Evolutionary conservation across 352 stramenopile genomes (phyloP).

Genomic region (Phytophthora fragariaefolia): DNA sequence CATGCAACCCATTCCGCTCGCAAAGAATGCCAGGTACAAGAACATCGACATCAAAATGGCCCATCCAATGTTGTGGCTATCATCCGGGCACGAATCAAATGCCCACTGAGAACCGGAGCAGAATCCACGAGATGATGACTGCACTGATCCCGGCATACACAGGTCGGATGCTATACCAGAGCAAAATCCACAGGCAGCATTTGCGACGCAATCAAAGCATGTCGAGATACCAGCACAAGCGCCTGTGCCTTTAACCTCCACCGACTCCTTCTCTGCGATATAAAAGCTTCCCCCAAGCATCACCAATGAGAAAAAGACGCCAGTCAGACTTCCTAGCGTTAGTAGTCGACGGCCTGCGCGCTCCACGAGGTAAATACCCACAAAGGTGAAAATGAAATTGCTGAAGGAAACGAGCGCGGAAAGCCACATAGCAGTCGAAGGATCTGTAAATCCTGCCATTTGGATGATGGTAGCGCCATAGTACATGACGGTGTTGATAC

Average conservation of each 20-base stretch:
- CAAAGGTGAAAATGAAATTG: slow-evolving; percentile 28
- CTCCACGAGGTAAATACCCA: slow-evolving; percentile 25
- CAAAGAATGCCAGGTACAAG: slow-evolving; percentile 79
- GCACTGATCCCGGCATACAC: slow-evolving; percentile 38
- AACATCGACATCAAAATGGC: slow-evolving; percentile 73
- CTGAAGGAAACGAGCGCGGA: slow-evolving; percentile 53
- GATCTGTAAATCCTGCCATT: slow-evolving; percentile 71
- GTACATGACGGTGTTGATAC: slow-evolving; percentile 89
- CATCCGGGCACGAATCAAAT: slow-evolving; percentile 56
- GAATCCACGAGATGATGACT: slow-evolving; percentile 18
- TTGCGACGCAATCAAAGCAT: slow-evolving; percentile 74
- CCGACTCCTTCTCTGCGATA: slow-evolving; percentile 8
- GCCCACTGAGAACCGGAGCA: slow-evolving; percentile 44
- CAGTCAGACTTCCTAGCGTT: slow-evolving; percentile 18
- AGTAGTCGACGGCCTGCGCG: slow-evolving; percentile 14
- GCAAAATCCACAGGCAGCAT: slow-evolving; percentile 48
- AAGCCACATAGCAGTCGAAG: slow-evolving; percentile 73
- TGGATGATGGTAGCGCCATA: slow-evolving; percentile 80
- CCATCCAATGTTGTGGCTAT: slow-evolving; percentile 47
- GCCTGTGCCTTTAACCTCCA: slow-evolving; percentile 20
- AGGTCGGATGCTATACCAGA: slow-evolving; percentile 18
- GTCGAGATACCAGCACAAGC: slow-evolving; percentile 44
- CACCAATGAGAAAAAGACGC: slow-evolving; percentile 24
- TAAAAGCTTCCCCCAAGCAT: slow-evolving; percentile 19
- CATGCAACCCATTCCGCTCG: slow-evolving; percentile 85